These are phyloP conservation scores for Phoenix roebelenii DNA, from an alignment of 176 grass and related monocot species.

Conservation along the genomic window DNA sequence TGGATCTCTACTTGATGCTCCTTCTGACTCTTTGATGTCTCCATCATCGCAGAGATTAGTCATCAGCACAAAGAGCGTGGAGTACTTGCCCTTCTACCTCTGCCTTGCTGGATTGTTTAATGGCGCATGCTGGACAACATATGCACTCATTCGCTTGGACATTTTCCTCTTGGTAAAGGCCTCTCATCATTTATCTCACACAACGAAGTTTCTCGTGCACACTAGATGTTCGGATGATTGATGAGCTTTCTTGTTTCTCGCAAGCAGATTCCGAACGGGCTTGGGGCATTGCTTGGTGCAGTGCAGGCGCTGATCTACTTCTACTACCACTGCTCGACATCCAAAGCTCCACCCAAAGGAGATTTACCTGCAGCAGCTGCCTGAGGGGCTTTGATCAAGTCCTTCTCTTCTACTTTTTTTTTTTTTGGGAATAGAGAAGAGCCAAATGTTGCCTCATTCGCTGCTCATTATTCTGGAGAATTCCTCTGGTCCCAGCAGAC, in stretches of 20 bases:
- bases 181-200: neutral
- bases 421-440: too few relatives aligned
- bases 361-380: too few relatives aligned
- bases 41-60: conserved; percentile 30
- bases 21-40: too few relatives aligned
- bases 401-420: too few relatives aligned
- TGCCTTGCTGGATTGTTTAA: conserved; percentile 51
- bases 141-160: conserved; percentile 66
- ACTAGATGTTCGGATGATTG: neutral
- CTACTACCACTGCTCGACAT: conserved; percentile 38
- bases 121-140: conserved; percentile 55
- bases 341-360: neutral
- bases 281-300: conserved; percentile 39
- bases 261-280: conserved; percentile 50
- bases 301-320: conserved; percentile 60
- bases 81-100: conserved; percentile 61
- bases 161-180: conserved; percentile 39
- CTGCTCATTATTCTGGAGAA: too few relatives aligned
- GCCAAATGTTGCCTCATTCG: too few relatives aligned
- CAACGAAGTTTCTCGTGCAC: too few relatives aligned
- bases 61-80: conserved; percentile 59
- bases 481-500: too few relatives aligned
- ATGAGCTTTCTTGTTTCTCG: neutral
- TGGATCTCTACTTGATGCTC: too few relatives aligned
- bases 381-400: too few relatives aligned